Evolutionary conservation across 768 basidiomycete genomes (phyloP).

Genomic region (Saitozyma sp.): DNA sequence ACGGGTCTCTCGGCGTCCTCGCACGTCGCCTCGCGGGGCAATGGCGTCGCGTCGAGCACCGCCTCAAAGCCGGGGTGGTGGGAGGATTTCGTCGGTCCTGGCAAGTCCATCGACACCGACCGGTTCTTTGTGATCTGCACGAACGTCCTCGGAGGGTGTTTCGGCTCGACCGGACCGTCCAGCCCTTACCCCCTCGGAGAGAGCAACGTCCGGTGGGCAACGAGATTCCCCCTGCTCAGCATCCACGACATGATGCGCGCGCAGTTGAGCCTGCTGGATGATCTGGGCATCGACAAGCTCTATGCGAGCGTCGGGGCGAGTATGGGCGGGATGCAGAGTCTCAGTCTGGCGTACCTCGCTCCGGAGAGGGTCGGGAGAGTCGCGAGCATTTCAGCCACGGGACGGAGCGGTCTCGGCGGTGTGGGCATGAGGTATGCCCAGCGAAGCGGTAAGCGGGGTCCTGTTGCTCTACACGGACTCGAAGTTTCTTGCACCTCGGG

Average conservation of each 20-base stretch:
- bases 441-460: slow-evolving; percentile 71
- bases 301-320: slow-evolving; percentile 92
- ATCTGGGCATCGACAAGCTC: slow-evolving; percentile 75
- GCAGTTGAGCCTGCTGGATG: slow-evolving; percentile 81
- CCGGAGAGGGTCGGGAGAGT: slow-evolving; percentile 86
- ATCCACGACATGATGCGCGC: slow-evolving; percentile 98
- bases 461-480: slow-evolving; percentile 5
- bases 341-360: slow-evolving; percentile 89
- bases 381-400: slow-evolving; percentile 92
- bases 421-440: slow-evolving; percentile 97
- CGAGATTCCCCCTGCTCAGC: slow-evolving; percentile 83
- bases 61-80: slow-evolving; percentile 89
- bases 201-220: slow-evolving; percentile 69
- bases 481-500: no score
- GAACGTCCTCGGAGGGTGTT: slow-evolving; percentile 95
- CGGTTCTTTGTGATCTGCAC: slow-evolving; percentile 92
- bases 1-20: slow-evolving; percentile 67
- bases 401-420: slow-evolving; percentile 83
- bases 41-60: slow-evolving; percentile 69
- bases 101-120: slow-evolving; percentile 88
- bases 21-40: slow-evolving; percentile 58
- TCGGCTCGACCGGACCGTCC: slow-evolving; percentile 93
- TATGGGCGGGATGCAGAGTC: slow-evolving; percentile 98
- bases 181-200: slow-evolving; percentile 65
- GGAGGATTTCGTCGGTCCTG: slow-evolving; percentile 97